Percentiles rank a stretch among this genome's conserved stretches.
These are phyloP conservation scores for Pseudopyrenochaeta lycopersici DNA, from an alignment of 2,329 filamentous ascomycete genomes.

Conservation along the genomic window DNA sequence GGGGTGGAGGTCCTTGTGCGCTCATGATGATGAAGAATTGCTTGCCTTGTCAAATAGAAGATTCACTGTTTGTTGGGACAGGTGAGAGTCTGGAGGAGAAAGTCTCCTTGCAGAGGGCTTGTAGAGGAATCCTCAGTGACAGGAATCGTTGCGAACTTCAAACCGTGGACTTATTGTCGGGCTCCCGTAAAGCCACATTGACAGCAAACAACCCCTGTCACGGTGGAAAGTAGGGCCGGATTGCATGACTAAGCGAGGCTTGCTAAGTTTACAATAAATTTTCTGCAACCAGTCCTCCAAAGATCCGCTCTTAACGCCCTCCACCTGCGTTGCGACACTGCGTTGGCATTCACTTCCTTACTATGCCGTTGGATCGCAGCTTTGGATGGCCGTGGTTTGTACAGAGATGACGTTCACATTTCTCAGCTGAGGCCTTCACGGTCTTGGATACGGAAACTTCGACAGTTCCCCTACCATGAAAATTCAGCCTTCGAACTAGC, in stretches of 20 bases:
- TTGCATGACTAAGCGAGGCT: constrained; percentile 11
- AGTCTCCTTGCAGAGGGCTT: background rate
- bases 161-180: constrained; percentile 22
- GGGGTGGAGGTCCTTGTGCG: constrained; percentile 25
- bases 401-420: too few species aligned
- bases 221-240: constrained; percentile 8
- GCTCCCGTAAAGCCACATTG: constrained; percentile 27
- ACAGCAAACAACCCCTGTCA: constrained; percentile 11
- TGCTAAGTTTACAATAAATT: constrained; percentile 6
- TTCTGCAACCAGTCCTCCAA: background rate
- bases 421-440: too few species aligned
- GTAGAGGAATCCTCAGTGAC: background rate
- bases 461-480: too few species aligned
- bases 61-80: background rate
- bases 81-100: background rate
- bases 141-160: background rate
- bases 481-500: too few species aligned
- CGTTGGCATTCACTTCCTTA: too few species aligned
- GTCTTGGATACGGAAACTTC: too few species aligned
- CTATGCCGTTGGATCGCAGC: too few species aligned
- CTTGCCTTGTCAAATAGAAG: constrained; percentile 3
- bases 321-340: background rate
- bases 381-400: too few species aligned
- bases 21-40: constrained; percentile 22
- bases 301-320: background rate